Base-by-base conservation (phyloP, 306 rosid genomes). In the Hylodesmum podocarpum region DNA sequence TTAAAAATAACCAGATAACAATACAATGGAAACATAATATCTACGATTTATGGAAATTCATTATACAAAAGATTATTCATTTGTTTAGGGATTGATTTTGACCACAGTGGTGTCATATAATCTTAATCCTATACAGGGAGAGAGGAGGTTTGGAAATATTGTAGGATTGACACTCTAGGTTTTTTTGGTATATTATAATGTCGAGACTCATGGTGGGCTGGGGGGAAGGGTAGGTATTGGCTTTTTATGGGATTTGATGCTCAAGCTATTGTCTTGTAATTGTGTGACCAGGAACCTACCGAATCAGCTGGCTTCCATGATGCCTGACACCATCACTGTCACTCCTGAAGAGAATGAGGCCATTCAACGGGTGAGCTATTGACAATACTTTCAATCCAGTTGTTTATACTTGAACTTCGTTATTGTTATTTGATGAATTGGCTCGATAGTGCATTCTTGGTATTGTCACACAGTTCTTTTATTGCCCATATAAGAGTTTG, bases 281-380 rank as follows among this genome's bases (percentile, higher is more conserved):
- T 64, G 39, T 49, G 33, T 78, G 68, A 66, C 40, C 83, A 90
- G 98, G 87, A 85, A 87, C 66, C 31, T 75, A 72, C 84, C 77
- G 37, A 84, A 86, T 62, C 84, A 85, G 63, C 75, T 84, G 53
- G 90, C 79, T 80, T 44, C 87, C 59, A 82, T 78, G 39, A 58
- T 86, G 86, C 90, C 96, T 14, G 90, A 87, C 78, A 41, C 98
- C 18, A 59, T 86, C 54, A 53, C 89, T 33, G 85, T 93, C 69
- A 93, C 96, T 67, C 90, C 98, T 6, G 98, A 87, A 82, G 98
- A 93, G 87, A 82, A 84, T 14, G 93, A 78, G 67, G 96, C 98
- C 72, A 87, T 93, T 80, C 89, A 88, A 82, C 93, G 98, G 82
- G 98, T 93, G 71, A 87, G 95, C 85, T 53, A 68, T 39, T 51